Base-by-base conservation (phyloP, 1,139 yeast species). In the Suhomyces panamericanus region DNA sequence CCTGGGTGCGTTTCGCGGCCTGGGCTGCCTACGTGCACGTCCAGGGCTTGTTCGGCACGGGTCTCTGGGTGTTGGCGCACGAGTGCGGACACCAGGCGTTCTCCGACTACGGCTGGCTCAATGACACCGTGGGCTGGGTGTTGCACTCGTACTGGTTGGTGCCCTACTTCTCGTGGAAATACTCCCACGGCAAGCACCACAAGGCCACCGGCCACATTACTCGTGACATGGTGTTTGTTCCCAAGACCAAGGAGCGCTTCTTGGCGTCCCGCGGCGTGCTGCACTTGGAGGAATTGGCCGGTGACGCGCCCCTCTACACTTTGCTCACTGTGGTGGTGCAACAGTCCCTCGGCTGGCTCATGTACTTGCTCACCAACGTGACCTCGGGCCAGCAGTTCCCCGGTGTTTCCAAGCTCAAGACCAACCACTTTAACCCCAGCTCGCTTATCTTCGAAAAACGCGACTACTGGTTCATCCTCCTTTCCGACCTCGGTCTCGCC, bases 11-110 rank as follows among this genome's bases (percentile, higher is more conserved):
- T 47, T 69, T 70, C 46, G 66, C 58, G 4, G 67, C 71, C 29
- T 73, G 78, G 77, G 50, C 63, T 43, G 60, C 61, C 8, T 69
- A 71, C 55, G 62, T 69, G 26, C 62, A 74, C 48, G 64, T 70
- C 36, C 80, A 81, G 56, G 88, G 95, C 39, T 71, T 86, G 53
- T 77, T 84, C 57, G 87, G 87, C 28, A 83, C 88, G 50, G 96
- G 95, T 30, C 60, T 85, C 53, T 87, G 96, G 96, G 85, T 87
- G 51, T 67, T 87, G 64, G 95, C 95, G 49, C 96, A 87, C 67
- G 96, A 87, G 69, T 87, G 96, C 71, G 96, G 96, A 43, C 96
- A 87, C 66, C 85, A 83, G 47, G 95, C 95, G 27, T 87, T 87
- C 60, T 80, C 87, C 22, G 89, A 86, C 58, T 83, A 81, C 60